A percentile compares a stretch with the other conserved stretches of the same genome.
Evolutionary conservation across 179 eudicot species (phyloP).

Genomic region (Dionaea muscipula): DNA sequence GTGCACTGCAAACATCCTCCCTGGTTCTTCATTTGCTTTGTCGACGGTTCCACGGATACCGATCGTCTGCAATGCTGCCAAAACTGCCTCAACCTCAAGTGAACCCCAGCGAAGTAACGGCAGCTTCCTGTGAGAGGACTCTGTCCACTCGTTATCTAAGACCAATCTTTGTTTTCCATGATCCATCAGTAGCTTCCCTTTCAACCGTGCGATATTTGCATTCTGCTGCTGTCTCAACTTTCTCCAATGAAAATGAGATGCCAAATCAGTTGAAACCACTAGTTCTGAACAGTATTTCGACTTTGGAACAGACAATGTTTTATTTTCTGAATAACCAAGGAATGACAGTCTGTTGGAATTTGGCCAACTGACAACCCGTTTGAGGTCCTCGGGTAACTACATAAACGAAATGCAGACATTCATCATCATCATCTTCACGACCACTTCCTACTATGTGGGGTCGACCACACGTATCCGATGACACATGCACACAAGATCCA

Average conservation of each 20-base stretch:
- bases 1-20: conserved; percentile 18
- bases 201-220: conserved; percentile 34
- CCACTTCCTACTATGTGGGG: too few species aligned
- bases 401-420: conserved; percentile 13
- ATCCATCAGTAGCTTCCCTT: conserved; percentile 54
- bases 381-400: conserved; percentile 56
- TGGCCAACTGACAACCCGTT: conserved; percentile 13
- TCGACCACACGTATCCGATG: too few species aligned
- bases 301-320: conserved; percentile 33
- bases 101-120: conserved; percentile 31
- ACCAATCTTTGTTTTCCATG: conserved; percentile 38
- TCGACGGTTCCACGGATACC: conserved; percentile 42
- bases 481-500: too few species aligned
- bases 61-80: conserved; percentile 33
- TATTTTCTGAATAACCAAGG: conserved; percentile 31
- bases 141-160: conserved; percentile 15
- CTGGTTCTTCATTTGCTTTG: conserved; percentile 18
- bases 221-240: conserved; percentile 26
- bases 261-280: conserved; percentile 47
- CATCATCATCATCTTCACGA: too few species aligned
- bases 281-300: conserved; percentile 28
- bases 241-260: conserved; percentile 33
- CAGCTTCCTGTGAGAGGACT: conserved; percentile 11
- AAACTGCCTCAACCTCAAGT: conserved; percentile 26
- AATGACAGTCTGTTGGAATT: conserved; percentile 23